phyloP scores from a whole-genome alignment of 768 basidiomycete genomes.

The Pleurotus cornucopiae region DNA sequence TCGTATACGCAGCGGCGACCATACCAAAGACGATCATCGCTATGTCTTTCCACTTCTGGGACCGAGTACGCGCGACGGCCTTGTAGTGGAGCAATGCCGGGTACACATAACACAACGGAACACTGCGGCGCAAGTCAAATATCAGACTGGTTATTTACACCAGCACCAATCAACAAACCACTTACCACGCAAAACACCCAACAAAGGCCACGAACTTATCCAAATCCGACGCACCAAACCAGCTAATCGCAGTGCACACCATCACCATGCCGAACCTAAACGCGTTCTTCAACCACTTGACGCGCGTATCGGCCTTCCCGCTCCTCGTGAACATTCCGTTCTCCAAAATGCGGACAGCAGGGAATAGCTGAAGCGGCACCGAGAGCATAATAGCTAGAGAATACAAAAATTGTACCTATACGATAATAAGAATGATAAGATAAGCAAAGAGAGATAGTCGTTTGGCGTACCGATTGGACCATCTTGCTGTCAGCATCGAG shows the following conservation, averaged over 20 bases:
- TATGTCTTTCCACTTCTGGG: slow-evolving; percentile 65
- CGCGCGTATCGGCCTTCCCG: slow-evolving; percentile 73
- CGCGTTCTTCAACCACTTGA: slow-evolving; percentile 98
- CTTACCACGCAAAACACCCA: slow-evolving; percentile 92
- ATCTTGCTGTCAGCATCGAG: slow-evolving; percentile 78
- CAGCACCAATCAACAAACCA: background rate
- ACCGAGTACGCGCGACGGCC: slow-evolving; percentile 72
- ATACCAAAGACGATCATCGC: slow-evolving; percentile 73
- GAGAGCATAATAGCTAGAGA: slow-evolving; percentile 91
- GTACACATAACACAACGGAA: slow-evolving; percentile 92
- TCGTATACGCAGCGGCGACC: slow-evolving; percentile 72
- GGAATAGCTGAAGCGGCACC: slow-evolving; percentile 94
- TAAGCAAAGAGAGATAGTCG: background rate
- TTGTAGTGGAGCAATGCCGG: slow-evolving; percentile 91
- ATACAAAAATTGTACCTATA: slow-evolving; percentile 78
- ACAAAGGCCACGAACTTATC: slow-evolving; percentile 96
- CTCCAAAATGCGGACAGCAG: slow-evolving; percentile 95
- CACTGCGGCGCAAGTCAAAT: slow-evolving; percentile 37
- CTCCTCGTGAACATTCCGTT: slow-evolving; percentile 87
- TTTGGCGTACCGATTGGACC: slow-evolving; percentile 71
- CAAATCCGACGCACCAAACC: slow-evolving; percentile 80
- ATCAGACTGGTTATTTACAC: background rate
- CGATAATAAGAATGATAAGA: background rate
- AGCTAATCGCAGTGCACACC: slow-evolving; percentile 77
- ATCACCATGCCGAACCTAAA: slow-evolving; percentile 74